Base-by-base conservation (phyloP, 495 filamentous ascomycete species). In the Xylaria longipes region DNA sequence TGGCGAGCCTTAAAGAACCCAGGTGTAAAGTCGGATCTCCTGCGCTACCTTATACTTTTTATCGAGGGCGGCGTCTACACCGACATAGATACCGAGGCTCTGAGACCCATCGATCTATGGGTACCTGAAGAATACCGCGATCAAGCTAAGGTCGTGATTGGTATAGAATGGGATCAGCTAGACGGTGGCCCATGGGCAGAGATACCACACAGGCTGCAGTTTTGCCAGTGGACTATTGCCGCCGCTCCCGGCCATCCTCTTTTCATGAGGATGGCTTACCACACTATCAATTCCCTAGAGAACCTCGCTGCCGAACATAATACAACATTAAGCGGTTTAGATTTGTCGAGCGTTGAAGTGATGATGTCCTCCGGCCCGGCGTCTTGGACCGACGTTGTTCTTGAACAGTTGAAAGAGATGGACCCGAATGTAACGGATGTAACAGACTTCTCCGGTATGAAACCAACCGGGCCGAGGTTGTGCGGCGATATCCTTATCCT, bases 21-120 rank as follows among this genome's bases (percentile, higher is more conserved):
- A 0, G 86, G 41, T 3, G 48, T 54, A 15, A 87, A 86, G 68
- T 86, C 87, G 9, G 88, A 90, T 74, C 80, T 90, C 20, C 81
- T 90, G 39, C 87, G 88, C 12, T 89, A 90, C 71, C 77, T 90
- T 70, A 76, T 89, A 43, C 79, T 91, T 71, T 85, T 87, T 41
- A 83, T 83, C 61, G 85, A 91, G 72, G 89, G 88, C 29, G 88
- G 88, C 0, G 56, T 88, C 11, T 91, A 86, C 75, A 86, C 85
- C 72, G 88, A 90, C 72, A 84, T 90, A 33, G 89, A 90, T 76
- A 85, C 87, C 57, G 84, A 86, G 46, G 87, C 84, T 60, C 81
- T 88, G 45, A 83, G 81, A 74, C 78, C 82, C 4, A 74, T 88
- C 46, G 67, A 74, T 31, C 78, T 82, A 45, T 91, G 88, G 82